Evolutionary conservation across 139 green algal species (phyloP).

Genomic region (Dunaliella primolecta): DNA sequence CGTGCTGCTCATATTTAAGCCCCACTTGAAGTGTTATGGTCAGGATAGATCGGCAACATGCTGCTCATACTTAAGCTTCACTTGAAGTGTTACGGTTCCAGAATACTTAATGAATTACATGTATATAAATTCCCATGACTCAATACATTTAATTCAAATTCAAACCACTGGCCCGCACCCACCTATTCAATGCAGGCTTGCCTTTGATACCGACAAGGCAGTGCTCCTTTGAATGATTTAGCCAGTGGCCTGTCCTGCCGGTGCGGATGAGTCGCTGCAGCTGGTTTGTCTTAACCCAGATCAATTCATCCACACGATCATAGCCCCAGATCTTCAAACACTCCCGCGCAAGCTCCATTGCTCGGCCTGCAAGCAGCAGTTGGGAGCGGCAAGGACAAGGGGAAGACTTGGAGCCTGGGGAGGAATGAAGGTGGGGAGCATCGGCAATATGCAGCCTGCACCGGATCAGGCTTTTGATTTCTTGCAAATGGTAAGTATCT

Average conservation of each 20-base stretch:
- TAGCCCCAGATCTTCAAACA: slow-evolving; percentile 83
- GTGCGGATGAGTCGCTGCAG: slow-evolving; percentile 79
- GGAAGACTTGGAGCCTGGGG: neutral
- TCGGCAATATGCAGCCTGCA: too few species aligned
- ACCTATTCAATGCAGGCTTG: slow-evolving; percentile 64
- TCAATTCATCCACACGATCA: slow-evolving; percentile 80
- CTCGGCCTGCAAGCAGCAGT: slow-evolving; percentile 58
- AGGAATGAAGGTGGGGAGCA: too few species aligned
- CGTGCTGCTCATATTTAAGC: too few species aligned
- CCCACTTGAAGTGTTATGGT: too few species aligned
- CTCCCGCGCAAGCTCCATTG: slow-evolving; percentile 83
- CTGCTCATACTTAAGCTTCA: too few species aligned
- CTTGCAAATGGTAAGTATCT: neutral
- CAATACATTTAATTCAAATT: too few species aligned
- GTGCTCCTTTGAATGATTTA: slow-evolving; percentile 90
- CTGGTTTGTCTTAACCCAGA: slow-evolving; percentile 90
- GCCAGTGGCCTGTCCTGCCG: slow-evolving; percentile 72
- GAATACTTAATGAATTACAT: too few species aligned
- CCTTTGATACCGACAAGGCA: slow-evolving; percentile 85
- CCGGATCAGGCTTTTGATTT: too few species aligned
- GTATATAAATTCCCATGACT: too few species aligned
- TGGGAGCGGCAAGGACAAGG: neutral
- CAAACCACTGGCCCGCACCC: too few species aligned
- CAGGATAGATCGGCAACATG: too few species aligned
- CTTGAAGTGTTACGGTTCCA: too few species aligned